A percentile compares a stretch with the other conserved stretches of the same genome.
Conservation (phyloP, 2,329 filamentous ascomycete species). For the Cryphonectria parasitica region DNA sequence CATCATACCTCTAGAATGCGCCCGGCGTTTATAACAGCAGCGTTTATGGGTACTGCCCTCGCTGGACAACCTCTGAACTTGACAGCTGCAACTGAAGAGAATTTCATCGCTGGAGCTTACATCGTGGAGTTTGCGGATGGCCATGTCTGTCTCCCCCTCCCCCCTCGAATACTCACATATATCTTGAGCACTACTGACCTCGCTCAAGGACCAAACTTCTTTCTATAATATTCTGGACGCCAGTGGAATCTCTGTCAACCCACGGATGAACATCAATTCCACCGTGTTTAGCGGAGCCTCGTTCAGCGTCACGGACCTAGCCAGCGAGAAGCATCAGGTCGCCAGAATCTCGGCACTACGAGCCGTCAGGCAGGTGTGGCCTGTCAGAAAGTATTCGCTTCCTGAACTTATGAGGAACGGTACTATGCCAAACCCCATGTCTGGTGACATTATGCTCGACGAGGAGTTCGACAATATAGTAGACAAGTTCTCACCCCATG, state of each 20-base stretch:
- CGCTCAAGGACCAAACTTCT: constrained; percentile 24
- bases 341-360: constrained; percentile 33
- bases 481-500: constrained; percentile 34
- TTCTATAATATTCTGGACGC: constrained; percentile 31
- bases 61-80: background rate
- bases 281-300: constrained; percentile 33
- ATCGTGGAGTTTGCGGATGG: constrained; percentile 34
- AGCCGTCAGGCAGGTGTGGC: constrained; percentile 38
- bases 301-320: constrained; percentile 26
- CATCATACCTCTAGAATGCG: constrained; percentile 15
- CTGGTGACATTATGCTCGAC: background rate
- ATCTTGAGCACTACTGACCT: background rate
- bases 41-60: constrained; percentile 12
- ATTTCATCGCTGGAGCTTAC: constrained; percentile 24
- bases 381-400: constrained; percentile 33
- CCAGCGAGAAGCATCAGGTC: constrained; percentile 24
- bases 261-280: constrained; percentile 32
- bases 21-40: background rate
- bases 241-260: constrained; percentile 26
- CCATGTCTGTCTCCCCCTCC: constrained; percentile 6
- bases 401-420: constrained; percentile 10
- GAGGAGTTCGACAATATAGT: constrained; percentile 4
- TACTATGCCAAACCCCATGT: background rate
- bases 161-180: background rate
- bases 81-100: background rate